Evolutionary conservation across 441 rosid species (phyloP).

Genomic region (Geranium incanum): DNA sequence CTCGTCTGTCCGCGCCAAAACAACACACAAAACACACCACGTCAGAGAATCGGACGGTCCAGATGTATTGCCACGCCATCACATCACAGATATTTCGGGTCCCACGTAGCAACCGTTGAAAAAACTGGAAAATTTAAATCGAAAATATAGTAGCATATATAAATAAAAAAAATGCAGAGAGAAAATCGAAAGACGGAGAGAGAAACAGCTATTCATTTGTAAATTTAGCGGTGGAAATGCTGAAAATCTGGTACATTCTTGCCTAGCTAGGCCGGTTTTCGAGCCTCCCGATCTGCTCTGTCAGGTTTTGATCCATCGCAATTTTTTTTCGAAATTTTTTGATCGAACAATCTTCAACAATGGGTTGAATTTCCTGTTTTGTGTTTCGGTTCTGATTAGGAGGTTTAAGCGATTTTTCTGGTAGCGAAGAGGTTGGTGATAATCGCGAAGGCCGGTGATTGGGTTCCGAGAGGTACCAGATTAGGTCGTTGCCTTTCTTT

Average conservation of each 20-base stretch:
- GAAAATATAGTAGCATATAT: background rate
- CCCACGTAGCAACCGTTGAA: conserved; percentile 4
- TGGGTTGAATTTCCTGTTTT: conserved; percentile 3
- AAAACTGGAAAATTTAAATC: background rate
- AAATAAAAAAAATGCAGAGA: background rate
- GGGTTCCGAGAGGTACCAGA: conserved; percentile 20
- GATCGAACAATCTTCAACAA: background rate
- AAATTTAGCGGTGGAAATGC: conserved; percentile 7
- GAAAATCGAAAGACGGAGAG: background rate
- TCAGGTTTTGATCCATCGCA: background rate
- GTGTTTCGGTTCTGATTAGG: background rate
- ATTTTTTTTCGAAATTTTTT: background rate
- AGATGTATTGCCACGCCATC: background rate
- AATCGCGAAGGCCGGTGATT: conserved; percentile 23
- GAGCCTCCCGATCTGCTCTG: background rate
- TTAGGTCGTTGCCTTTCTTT: conserved; percentile 36
- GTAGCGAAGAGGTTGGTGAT: background rate
- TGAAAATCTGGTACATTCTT: conserved; percentile 5
- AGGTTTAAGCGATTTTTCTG: background rate
- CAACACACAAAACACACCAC: background rate
- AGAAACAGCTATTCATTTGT: background rate
- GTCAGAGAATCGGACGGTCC: background rate
- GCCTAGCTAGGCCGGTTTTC: background rate
- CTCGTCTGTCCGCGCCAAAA: background rate
- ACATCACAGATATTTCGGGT: background rate